These are phyloP conservation scores for Hypoxylon sp. DNA, from an alignment of 2,329 filamentous ascomycete species.

Conservation along the genomic window DNA sequence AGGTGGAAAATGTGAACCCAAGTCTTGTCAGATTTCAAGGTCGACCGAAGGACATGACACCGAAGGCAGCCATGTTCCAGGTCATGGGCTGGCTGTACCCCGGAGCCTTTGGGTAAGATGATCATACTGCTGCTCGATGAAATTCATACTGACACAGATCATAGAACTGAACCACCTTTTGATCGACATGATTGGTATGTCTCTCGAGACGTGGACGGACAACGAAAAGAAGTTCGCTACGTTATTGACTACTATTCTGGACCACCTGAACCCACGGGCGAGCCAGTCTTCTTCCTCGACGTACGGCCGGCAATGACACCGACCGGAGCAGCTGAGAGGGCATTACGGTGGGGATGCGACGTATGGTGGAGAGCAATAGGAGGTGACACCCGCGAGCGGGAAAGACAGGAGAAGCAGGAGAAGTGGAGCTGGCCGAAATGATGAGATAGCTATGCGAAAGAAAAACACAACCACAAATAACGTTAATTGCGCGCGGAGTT, in stretches of 20 bases:
- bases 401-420: constrained; percentile 52
- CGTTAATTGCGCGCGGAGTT: constrained; percentile 35
- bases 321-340: constrained; percentile 81
- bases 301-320: constrained; percentile 91
- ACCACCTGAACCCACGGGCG: constrained; percentile 82
- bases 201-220: constrained; percentile 75
- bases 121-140: too few relatives aligned
- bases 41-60: constrained; percentile 87
- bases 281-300: constrained; percentile 96
- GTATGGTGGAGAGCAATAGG: constrained; percentile 93
- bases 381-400: constrained; percentile 69
- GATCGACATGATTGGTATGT: constrained; percentile 99
- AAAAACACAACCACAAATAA: constrained; percentile 14
- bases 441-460: neutral
- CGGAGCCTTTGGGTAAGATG: constrained; percentile 77
- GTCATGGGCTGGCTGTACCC: constrained; percentile 85
- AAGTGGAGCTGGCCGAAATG: constrained; percentile 34
- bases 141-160: constrained; percentile 18
- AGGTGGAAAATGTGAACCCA: constrained; percentile 71
- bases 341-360: constrained; percentile 91
- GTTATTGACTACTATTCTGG: constrained; percentile 97
- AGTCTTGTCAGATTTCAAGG: constrained; percentile 90
- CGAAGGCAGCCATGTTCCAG: constrained; percentile 88
- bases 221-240: constrained; percentile 85
- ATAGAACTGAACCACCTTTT: constrained; percentile 85